phyloP scores from a whole-genome alignment of 2,329 filamentous ascomycete genomes.

The Sporothrix variecibatus region DNA sequence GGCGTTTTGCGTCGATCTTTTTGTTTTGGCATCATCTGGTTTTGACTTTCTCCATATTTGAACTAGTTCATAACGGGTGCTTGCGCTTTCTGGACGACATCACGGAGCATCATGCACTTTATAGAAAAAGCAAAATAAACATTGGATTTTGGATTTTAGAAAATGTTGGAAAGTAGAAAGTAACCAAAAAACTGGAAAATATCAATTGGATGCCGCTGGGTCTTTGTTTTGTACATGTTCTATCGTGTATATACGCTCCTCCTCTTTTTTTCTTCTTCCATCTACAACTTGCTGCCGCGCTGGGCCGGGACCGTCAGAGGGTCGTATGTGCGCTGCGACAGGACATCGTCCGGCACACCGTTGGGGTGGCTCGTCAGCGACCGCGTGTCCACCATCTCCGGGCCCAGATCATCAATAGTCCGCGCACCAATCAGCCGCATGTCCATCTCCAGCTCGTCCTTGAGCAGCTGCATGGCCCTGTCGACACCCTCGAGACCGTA shows the following conservation, averaged over 20 bases:
- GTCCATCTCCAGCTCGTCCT: constrained; percentile 98
- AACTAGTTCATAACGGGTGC: neutral
- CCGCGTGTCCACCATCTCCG: constrained; percentile 75
- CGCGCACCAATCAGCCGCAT: constrained; percentile 89
- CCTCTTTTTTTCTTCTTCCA: neutral
- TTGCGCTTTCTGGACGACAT: neutral
- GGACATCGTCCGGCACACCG: constrained; percentile 50
- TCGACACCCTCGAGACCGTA: constrained; percentile 88
- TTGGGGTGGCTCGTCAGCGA: constrained; percentile 61
- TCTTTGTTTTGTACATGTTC: constrained; percentile 13
- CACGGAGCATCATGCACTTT: neutral
- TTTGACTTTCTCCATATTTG: neutral
- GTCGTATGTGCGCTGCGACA: constrained; percentile 56
- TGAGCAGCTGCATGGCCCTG: constrained; percentile 86
- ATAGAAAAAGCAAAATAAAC: neutral
- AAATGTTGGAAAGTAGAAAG: neutral
- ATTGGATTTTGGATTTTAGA: neutral
- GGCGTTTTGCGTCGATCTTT: neutral
- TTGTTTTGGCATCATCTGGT: too few species aligned
- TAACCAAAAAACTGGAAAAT: neutral
- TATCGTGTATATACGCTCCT: constrained; percentile 4
- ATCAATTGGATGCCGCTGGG: constrained; percentile 6
- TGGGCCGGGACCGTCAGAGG: constrained; percentile 54
- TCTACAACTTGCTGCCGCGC: constrained; percentile 53
- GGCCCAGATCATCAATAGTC: constrained; percentile 74